Conservation (phyloP, 2,329 filamentous ascomycete species). For the Penicillium sp. region DNA sequence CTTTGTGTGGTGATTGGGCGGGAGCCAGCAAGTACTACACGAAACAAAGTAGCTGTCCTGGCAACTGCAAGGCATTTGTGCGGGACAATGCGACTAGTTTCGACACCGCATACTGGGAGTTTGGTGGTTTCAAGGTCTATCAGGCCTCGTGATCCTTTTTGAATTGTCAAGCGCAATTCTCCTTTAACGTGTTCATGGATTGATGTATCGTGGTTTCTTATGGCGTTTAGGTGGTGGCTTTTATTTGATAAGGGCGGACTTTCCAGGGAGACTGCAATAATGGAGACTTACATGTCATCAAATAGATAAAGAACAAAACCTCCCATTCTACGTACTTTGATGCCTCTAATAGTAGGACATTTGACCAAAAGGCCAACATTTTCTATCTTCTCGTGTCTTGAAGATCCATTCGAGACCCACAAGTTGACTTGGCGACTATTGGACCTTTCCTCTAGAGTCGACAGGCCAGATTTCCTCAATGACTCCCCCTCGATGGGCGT, state of each 20-base stretch:
- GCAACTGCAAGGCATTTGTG: constrained; percentile 57
- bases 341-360: too few species aligned
- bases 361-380: neutral
- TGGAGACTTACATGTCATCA: too few species aligned
- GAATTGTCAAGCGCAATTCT: neutral
- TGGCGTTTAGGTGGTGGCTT: neutral
- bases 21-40: constrained; percentile 33
- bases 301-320: neutral
- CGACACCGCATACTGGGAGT: constrained; percentile 63
- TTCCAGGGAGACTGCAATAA: neutral
- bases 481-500: constrained; percentile 47
- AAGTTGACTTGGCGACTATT: constrained; percentile 30
- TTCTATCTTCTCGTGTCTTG: too few species aligned
- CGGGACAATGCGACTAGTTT: constrained; percentile 57
- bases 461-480: constrained; percentile 54
- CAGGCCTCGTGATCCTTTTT: constrained; percentile 24
- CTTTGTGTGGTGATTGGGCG: constrained; percentile 59
- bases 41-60: constrained; percentile 41
- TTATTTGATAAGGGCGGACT: neutral
- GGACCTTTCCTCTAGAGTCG: constrained; percentile 51
- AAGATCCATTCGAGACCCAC: too few species aligned
- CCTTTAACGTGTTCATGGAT: neutral
- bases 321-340: neutral
- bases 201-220: neutral
- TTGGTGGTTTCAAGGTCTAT: constrained; percentile 61